phyloP scores from a whole-genome alignment of 2,329 filamentous ascomycete species.

The Allantophomopsis cytisporea region DNA sequence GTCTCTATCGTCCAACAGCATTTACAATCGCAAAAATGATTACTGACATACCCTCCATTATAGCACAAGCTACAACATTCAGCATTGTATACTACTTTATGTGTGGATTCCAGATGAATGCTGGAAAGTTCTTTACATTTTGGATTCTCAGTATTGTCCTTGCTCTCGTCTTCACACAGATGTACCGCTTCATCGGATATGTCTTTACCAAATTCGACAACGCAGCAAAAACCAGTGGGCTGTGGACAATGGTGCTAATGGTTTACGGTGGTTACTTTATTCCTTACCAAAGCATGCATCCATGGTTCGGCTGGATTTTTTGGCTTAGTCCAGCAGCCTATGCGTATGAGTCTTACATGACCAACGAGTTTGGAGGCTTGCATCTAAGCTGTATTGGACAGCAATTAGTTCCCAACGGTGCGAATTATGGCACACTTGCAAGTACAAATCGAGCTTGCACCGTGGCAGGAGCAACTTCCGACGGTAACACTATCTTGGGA shows the following conservation, averaged over 20 bases:
- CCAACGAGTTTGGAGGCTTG: conserved; percentile 54
- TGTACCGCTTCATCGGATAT: conserved; percentile 39
- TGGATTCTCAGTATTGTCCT: conserved; percentile 57
- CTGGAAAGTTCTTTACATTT: conserved; percentile 17
- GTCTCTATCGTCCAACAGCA: conserved; percentile 4
- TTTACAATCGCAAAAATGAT: conserved; percentile 67
- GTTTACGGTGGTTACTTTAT: conserved; percentile 52
- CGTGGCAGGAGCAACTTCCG: conserved; percentile 38
- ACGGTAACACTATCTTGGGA: conserved; percentile 36
- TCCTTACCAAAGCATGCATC: conserved; percentile 43
- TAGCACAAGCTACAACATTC: conserved; percentile 58
- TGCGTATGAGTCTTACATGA: conserved; percentile 50
- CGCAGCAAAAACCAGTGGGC: conserved; percentile 16
- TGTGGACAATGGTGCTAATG: conserved; percentile 26
- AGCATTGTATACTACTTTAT: conserved; percentile 76
- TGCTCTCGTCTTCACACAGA: conserved; percentile 36
- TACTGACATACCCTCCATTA: conserved; percentile 69
- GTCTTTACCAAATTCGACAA: conserved; percentile 38
- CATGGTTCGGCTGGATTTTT: conserved; percentile 46
- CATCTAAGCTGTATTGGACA: conserved; percentile 30
- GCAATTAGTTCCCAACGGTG: conserved; percentile 33
- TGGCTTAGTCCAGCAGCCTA: conserved; percentile 58
- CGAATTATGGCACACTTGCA: conserved; percentile 20
- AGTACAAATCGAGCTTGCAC: conserved; percentile 36
- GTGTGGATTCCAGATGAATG: conserved; percentile 19